These are phyloP conservation scores for Papiliotrema flavescens DNA, from an alignment of 1,284 basidiomycete species.

Conservation along the genomic window DNA sequence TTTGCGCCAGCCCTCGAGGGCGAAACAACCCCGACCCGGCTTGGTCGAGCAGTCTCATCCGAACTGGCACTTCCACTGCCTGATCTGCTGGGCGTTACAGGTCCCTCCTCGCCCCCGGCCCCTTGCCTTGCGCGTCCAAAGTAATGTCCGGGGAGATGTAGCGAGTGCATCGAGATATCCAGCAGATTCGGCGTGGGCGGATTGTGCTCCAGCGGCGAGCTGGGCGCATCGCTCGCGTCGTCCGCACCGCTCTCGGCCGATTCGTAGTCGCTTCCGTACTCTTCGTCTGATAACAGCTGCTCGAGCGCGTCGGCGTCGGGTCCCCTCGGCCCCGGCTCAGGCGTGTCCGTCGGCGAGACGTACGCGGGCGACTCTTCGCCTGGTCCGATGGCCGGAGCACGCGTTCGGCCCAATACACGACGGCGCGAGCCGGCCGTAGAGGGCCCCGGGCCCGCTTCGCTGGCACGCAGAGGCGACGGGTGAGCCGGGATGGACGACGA, in stretches of 20 bases:
- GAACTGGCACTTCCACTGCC: constrained; percentile 29
- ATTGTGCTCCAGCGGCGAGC: constrained; percentile 49
- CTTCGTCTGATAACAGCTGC: constrained; percentile 17
- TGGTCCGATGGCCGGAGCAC: background rate
- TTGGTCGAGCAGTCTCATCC: constrained; percentile 28
- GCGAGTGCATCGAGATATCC: constrained; percentile 54
- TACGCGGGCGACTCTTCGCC: constrained; percentile 15
- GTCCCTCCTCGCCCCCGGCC: constrained; percentile 10
- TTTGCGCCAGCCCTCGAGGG: background rate
- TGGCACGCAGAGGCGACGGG: constrained; percentile 36
- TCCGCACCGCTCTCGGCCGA: constrained; percentile 11
- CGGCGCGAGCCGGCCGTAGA: constrained; percentile 24
- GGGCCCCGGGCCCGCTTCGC: constrained; percentile 29
- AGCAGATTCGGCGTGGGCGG: constrained; percentile 56
- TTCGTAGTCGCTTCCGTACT: constrained; percentile 20
- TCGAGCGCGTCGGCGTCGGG: constrained; percentile 29
- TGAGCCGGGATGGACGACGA: constrained; percentile 28
- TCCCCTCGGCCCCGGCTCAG: constrained; percentile 30
- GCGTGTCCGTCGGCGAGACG: constrained; percentile 46
- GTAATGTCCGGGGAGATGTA: constrained; percentile 31
- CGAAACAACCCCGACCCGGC: constrained; percentile 4
- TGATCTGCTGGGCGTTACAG: no score
- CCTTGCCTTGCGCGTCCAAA: no score
- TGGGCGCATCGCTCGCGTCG: constrained; percentile 10
- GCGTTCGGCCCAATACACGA: constrained; percentile 19